Evolutionary conservation across 768 basidiomycete species (phyloP), one percentile per base, ranked within the genome.

Genomic region (Paxillus involutus): DNA sequence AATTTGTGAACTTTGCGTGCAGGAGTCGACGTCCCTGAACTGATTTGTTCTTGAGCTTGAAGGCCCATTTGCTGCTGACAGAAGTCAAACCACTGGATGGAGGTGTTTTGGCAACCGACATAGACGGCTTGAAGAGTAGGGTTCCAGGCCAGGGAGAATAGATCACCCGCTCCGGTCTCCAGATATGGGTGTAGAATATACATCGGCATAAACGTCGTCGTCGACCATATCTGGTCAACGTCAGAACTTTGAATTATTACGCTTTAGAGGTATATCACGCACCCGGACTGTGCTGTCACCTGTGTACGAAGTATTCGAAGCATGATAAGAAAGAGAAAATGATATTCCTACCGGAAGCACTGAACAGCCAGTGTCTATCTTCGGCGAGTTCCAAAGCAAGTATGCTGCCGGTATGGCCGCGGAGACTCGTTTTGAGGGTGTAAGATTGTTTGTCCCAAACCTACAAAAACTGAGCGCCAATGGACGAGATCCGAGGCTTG

Each of bases 81-180:
- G 66, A 94, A 91, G 60, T 81, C 74, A 66, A 86, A 84, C 92
- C 92, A 97, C 63, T 97, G 92, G 29, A 97, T 77, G 12, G 92
- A 94, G 2, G 94, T 94, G 66, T 94, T 91, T 70, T 97, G 91
- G 65, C 92, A 94, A 21, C 94, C 94, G 35, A 96, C 76, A 67
- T 88, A 96, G 30, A 96, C 73, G 0, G 86, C 88, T 53, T 84
- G 84, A 24, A 85, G 73, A 19, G 75, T 64, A 2, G 84, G 77
- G 8, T 83, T 87, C 89, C 90, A 97, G 0, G 82, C 80, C 1
- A 96, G 75, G 36, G 89, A 92, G 72, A 91, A 95, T 30, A 96
- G 79, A 65, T 96, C 94, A 19, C 94, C 94, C 4, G 93, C 84
- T 29, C 84, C 86, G 2, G 83, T 84, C 60, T 93, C 92, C 41